These are phyloP conservation scores for Raffaelea deltoideospora DNA, from an alignment of 2,329 filamentous ascomycete genomes.

Conservation along the genomic window DNA sequence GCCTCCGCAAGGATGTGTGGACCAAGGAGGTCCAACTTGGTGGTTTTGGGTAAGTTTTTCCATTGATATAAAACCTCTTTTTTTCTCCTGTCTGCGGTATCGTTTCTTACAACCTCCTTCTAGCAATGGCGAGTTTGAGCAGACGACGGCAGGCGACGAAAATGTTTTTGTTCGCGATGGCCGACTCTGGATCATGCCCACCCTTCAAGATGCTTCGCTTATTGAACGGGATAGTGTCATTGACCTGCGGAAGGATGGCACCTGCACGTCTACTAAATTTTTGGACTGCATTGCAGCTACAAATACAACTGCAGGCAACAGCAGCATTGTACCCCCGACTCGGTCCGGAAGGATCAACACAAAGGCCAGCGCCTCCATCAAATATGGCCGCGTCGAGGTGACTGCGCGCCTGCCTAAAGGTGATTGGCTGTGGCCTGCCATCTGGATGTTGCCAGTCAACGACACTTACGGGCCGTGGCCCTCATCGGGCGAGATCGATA, in stretches of 20 bases:
- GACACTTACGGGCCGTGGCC: slow-evolving; percentile 66
- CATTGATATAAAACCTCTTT: too few relatives aligned
- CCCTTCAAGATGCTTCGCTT: slow-evolving; percentile 52
- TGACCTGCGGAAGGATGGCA: slow-evolving; percentile 49
- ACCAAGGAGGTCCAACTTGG: slow-evolving; percentile 60
- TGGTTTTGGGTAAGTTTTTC: slow-evolving; percentile 59
- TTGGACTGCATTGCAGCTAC: slow-evolving; percentile 54
- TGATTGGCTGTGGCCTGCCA: slow-evolving; percentile 86
- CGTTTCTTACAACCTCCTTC: slow-evolving; percentile 2
- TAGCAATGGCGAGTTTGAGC: slow-evolving; percentile 69
- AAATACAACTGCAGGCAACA: slow-evolving; percentile 55
- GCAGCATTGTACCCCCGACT: slow-evolving; percentile 61
- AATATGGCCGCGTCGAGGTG: slow-evolving; percentile 70
- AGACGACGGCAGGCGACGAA: slow-evolving; percentile 55
- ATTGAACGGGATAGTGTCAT: slow-evolving; percentile 53
- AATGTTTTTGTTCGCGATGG: slow-evolving; percentile 62
- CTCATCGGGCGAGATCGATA: slow-evolving; percentile 68
- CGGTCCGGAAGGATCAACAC: slow-evolving; percentile 69
- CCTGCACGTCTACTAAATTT: slow-evolving; percentile 48
- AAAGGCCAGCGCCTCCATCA: slow-evolving; percentile 53
- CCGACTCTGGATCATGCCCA: slow-evolving; percentile 60
- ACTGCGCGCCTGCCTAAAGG: slow-evolving; percentile 59
- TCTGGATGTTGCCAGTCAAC: slow-evolving; percentile 71
- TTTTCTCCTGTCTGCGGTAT: neutral
- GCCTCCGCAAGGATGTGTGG: slow-evolving; percentile 49